Evolutionary conservation across 345 rosid genomes (phyloP).

Genomic region (Euclidium syriacum): DNA sequence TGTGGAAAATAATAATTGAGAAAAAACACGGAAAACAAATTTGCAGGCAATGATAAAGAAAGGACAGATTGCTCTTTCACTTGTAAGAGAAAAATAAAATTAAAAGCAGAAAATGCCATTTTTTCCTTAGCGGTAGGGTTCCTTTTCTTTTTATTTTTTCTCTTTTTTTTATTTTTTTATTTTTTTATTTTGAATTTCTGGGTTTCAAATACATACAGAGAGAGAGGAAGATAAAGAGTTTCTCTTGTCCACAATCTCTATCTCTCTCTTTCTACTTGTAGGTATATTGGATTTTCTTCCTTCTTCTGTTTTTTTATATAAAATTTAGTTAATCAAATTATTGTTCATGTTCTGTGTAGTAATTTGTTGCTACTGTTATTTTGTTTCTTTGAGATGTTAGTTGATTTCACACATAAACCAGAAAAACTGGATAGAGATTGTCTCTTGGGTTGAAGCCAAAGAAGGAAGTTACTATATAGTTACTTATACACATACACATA

Average conservation of each 20-base stretch:
- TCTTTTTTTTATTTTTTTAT: conserved; percentile 26
- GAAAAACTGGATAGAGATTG: conserved; percentile 44
- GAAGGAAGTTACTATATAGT: conserved; percentile 31
- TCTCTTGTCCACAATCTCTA: conserved; percentile 46
- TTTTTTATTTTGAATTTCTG: conserved; percentile 25
- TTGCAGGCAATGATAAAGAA: conserved; percentile 35
- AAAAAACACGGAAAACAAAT: conserved; percentile 6
- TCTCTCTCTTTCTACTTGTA: conserved; percentile 28
- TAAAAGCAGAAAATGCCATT: conserved; percentile 21
- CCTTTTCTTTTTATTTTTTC: background rate
- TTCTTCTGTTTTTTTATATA: conserved; percentile 6
- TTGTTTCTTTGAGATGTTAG: conserved; percentile 28
- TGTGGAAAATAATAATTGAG: background rate
- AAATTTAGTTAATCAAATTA: conserved; percentile 17
- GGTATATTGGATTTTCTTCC: conserved; percentile 17
- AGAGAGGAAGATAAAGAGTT: conserved; percentile 30
- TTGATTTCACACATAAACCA: conserved; percentile 30
- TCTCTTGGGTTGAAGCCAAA: conserved; percentile 77
- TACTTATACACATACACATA: background rate
- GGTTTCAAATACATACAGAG: conserved; percentile 28
- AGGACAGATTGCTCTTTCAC: conserved; percentile 20
- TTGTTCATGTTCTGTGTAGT: conserved; percentile 26
- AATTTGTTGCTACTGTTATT: conserved; percentile 42
- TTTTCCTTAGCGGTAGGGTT: conserved; percentile 32
- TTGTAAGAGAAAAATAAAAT: background rate